Conservation (phyloP, 1,139 yeast genomes). For the Magnusiomyces fungicola region DNA sequence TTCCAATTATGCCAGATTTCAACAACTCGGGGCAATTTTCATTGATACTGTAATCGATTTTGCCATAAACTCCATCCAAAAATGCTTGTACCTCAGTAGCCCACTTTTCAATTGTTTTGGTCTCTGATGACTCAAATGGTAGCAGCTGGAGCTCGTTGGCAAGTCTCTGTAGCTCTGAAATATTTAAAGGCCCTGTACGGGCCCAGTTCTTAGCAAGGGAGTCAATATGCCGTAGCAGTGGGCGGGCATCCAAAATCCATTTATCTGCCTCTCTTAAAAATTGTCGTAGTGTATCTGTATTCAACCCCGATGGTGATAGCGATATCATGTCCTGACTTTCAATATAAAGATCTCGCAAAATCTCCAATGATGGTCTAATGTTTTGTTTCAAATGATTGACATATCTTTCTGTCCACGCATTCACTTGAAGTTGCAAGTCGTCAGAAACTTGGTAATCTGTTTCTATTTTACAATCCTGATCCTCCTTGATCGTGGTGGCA, state of each 20-base stretch:
- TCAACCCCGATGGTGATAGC: too few relatives aligned
- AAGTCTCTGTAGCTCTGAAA: slow-evolving; percentile 31
- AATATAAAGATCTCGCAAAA: too few relatives aligned
- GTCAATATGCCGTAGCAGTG: slow-evolving; percentile 32
- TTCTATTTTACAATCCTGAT: too few relatives aligned
- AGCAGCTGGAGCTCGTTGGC: slow-evolving; percentile 44
- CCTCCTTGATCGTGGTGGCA: too few relatives aligned
- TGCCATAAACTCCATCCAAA: slow-evolving; percentile 22
- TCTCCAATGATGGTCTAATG: too few relatives aligned
- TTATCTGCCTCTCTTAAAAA: slow-evolving; percentile 42
- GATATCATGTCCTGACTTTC: too few relatives aligned
- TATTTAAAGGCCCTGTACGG: slow-evolving; percentile 25
- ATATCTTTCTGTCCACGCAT: too few relatives aligned
- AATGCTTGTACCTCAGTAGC: slow-evolving; percentile 48
- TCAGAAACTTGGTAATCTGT: too few relatives aligned
- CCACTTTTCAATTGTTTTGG: slow-evolving; percentile 51
- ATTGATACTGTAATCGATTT: background rate
- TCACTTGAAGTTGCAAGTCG: too few relatives aligned
- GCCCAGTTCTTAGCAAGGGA: slow-evolving; percentile 16
- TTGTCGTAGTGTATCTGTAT: slow-evolving; percentile 35
- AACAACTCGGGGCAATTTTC: background rate
- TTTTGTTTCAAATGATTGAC: too few relatives aligned
- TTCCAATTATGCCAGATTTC: background rate
- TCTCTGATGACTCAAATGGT: slow-evolving; percentile 50
- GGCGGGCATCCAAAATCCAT: slow-evolving; percentile 54